phyloP scores from a whole-genome alignment of 768 basidiomycete genomes.

The Boletus speciosus region DNA sequence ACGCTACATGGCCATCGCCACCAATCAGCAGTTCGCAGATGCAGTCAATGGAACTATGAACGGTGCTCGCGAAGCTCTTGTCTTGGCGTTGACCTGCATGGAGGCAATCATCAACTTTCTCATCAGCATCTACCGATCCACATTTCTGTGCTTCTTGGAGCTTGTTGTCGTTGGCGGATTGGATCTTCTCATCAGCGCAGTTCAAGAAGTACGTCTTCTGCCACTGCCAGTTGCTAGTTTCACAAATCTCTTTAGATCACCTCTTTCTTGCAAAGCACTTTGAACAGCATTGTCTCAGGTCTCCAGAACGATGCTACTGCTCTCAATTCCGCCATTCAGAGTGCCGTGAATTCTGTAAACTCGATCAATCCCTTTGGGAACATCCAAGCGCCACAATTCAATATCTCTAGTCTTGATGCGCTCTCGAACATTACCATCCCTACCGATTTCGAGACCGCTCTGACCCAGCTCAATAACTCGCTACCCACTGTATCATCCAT shows the following conservation, averaged over 20 bases:
- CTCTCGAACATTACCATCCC: constrained; percentile 82
- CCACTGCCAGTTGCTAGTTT: not conserved
- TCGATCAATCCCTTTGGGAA: constrained; percentile 70
- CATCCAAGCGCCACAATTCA: constrained; percentile 67
- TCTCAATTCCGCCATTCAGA: constrained; percentile 67
- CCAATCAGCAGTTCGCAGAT: constrained; percentile 74
- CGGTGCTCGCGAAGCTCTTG: constrained; percentile 69
- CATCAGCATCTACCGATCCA: constrained; percentile 87
- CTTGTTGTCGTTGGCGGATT: constrained; percentile 81
- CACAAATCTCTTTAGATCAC: constrained; percentile 53
- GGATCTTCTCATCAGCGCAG: constrained; percentile 74
- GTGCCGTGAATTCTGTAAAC: constrained; percentile 66
- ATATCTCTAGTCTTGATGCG: constrained; percentile 67
- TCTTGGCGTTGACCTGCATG: constrained; percentile 76
- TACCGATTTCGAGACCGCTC: constrained; percentile 64
- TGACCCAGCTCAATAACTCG: constrained; percentile 75
- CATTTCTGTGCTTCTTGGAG: constrained; percentile 91
- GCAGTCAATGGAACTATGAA: constrained; percentile 78
- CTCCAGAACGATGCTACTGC: constrained; percentile 68
- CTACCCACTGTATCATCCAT: constrained; percentile 77
- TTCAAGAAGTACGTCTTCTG: constrained; percentile 62
- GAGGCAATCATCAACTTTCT: constrained; percentile 90
- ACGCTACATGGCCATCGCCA: constrained; percentile 79
- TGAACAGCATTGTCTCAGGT: constrained; percentile 57
- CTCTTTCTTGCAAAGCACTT: constrained; percentile 55